Base-by-base conservation (phyloP, 257 asterid species). In the Gynochthodes officinalis region DNA sequence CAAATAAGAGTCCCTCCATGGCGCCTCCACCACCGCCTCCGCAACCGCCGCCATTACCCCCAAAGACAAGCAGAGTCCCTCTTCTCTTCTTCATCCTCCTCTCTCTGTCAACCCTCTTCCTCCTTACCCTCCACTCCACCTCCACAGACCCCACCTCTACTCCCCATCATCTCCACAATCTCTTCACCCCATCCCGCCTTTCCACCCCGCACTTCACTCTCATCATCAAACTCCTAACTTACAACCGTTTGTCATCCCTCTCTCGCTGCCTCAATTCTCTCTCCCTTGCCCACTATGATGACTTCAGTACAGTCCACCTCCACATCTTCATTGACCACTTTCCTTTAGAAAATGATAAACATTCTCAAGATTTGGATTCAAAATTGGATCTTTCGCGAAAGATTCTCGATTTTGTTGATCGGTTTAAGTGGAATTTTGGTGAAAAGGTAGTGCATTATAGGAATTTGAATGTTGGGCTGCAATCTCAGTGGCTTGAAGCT, bases 191-290 rank as follows among this genome's bases (percentile, higher is more conserved):
- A 67, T 69, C 39, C 65, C 75, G 60, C 62, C 83, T 25, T 69
- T 60, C 79, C 35, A 0, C 30, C 28, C 84, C 86, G 21, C 80
- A 83, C 68, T 87, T 95, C 87, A 87, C 95, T 13, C 86, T 95
- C 79, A 75, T 85, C 82, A 81, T 95, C 92, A 95, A 95, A 83
- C 77, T 95, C 71, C 95, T 95, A 78, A 86, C 99, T 1, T 95
- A 72, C 89, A 84, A 90, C 74, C 96, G 98, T 60, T 82, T 88
- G 42, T 35, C 88, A 12, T 89, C 98, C 39, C 90, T 95, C 84
- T 80, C 96, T 61, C 96, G 98, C 67, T 95, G 98, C 67, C 92
- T 92, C 75, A 70, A 74, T 64, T 95, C 98, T 30, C 98, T 92
- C 68, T 75, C 97, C 18, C 72, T 57, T 19, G 95, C 99, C 55